Base-by-base conservation (phyloP, 2,329 filamentous ascomycete species). In the Eutypa lata region DNA sequence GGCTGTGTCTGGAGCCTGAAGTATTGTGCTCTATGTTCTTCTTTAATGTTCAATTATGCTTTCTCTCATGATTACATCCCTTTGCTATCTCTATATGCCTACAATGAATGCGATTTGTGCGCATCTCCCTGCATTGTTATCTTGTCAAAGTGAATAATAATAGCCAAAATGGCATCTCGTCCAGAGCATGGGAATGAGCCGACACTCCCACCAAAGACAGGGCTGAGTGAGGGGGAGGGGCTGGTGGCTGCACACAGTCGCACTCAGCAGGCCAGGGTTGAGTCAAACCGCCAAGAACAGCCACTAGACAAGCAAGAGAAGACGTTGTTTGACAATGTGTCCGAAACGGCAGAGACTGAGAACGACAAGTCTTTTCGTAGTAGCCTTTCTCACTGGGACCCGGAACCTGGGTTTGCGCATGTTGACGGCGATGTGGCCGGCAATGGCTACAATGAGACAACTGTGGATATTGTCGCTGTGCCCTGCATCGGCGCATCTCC, bases 401-500 rank as follows among this genome's bases (percentile, higher is more conserved):
- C 65, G 1, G 66, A 66, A 18, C 68, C 74, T 1, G 71, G 73
- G 0, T 77, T 76, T 43, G 71, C 68, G n/a, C 64, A 70, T 11
- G 62, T 76, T 37, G 71, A 74, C 40, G 74, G 74, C 31, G 74
- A 76, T n/a, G 63, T 76, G 13, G 64, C 65, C 11, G 74, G 74
- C 6, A 56, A 61, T 2, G 71, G 73, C 2, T 75, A 81, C 57
- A 80, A 83, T 53, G 73, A 81, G 59, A 83, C 80, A 1, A 73
- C 69, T 3, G 78, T 81, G 46, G 80, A 83, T 51, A 69, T 83
- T 43, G 71, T 83, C 38, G 73, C 78, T 6, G 74, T 83, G 6
- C 78, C 80, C 0, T 83, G 80, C 55, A 75, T 79, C 0, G 80
- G 79, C 0, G 79, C 76, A 0, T 74, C 81, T 38, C 71, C 78